phyloP scores from a whole-genome alignment of 768 basidiomycete genomes.

The Sporobolomyces roseus region DNA sequence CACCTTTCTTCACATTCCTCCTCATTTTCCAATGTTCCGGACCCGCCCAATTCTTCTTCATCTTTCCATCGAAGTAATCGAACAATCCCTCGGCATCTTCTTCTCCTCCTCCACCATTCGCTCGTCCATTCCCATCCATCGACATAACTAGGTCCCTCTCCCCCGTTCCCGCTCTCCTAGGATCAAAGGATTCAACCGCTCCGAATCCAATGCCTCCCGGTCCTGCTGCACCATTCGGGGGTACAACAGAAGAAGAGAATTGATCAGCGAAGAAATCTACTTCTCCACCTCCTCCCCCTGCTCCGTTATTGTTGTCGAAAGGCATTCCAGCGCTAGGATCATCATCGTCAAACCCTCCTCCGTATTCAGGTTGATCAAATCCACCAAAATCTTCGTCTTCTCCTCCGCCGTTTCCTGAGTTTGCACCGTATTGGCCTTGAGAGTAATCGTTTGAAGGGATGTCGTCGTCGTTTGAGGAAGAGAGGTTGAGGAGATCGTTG shows the following conservation, averaged over 20 bases:
- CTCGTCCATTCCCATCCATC: conserved; percentile 60
- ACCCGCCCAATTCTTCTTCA: conserved; percentile 91
- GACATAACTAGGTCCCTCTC: conserved; percentile 80
- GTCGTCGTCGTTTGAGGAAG: conserved; percentile 47
- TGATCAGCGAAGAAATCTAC: conserved; percentile 35
- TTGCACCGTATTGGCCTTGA: background rate
- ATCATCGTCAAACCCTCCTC: conserved; percentile 36
- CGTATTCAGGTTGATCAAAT: conserved; percentile 39
- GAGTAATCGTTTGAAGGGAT: conserved; percentile 54
- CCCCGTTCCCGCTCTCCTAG: conserved; percentile 56
- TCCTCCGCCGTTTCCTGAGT: background rate
- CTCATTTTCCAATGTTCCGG: conserved; percentile 94
- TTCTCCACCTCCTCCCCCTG: conserved; percentile 31
- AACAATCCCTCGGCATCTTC: conserved; percentile 55
- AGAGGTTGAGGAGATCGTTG: conserved; percentile 53
- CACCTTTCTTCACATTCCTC: conserved; percentile 20
- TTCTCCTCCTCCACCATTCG: conserved; percentile 46
- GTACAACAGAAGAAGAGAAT: conserved; percentile 8
- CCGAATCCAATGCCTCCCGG: conserved; percentile 41
- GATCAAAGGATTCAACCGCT: conserved; percentile 74
- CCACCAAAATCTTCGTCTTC: conserved; percentile 54
- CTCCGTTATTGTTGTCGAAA: conserved; percentile 47
- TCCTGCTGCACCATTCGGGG: background rate
- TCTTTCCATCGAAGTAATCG: conserved; percentile 82
- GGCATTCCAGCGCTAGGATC: conserved; percentile 52